Percentiles rank a stretch among this genome's conserved stretches.
phyloP scores from a whole-genome alignment of 257 asterid genomes.

The Solanum tarijense region DNA sequence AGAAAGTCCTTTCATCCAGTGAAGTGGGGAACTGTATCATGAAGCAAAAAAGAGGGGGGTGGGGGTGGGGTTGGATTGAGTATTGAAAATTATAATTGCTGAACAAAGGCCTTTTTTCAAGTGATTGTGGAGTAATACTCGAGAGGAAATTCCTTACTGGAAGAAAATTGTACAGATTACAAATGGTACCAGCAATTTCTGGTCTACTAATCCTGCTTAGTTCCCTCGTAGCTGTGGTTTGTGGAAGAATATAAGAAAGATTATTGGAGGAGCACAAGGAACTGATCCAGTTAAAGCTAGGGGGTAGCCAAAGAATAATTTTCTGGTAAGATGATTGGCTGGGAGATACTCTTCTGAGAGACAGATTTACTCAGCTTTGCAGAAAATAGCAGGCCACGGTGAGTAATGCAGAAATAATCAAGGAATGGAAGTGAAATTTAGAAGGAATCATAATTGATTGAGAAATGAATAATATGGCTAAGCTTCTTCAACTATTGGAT shows the following conservation, averaged over 20 bases:
- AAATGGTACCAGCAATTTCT: not conserved
- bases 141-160: not conserved
- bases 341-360: not conserved
- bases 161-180: not conserved
- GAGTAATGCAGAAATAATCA: not conserved
- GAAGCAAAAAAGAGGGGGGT: not conserved
- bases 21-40: not conserved
- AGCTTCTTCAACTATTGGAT: not conserved
- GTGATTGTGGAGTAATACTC: not conserved
- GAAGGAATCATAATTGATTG: not conserved
- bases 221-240: not conserved
- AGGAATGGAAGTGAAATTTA: not conserved
- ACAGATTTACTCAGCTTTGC: not conserved
- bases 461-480: not conserved
- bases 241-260: not conserved
- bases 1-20: not conserved
- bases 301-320: not conserved
- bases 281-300: not conserved
- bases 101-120: not conserved
- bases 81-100: not conserved
- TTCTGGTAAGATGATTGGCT: not conserved
- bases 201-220: not conserved
- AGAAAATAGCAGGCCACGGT: not conserved
- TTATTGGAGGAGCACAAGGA: not conserved
- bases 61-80: not conserved